Evolutionary conservation across 352 stramenopile species (phyloP), one percentile per base, ranked within the genome.

Genomic region (Plasmopara viticola): DNA sequence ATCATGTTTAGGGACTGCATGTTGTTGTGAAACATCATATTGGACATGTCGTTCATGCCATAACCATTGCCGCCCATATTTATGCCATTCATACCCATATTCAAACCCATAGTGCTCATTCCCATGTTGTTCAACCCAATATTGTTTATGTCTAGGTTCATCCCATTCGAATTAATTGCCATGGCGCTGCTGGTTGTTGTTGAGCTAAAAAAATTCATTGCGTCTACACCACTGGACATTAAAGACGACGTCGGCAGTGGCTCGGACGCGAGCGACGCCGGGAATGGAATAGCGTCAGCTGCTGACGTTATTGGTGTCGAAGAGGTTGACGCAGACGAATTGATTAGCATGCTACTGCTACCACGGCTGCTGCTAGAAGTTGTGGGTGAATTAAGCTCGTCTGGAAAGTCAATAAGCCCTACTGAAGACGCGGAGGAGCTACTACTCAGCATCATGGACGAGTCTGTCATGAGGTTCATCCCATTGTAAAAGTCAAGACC

Each of bases 351-450:
- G 47, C 55, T 58, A 48, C 51, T 62, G 38, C 45, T 53, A 37
- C 46, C 66, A 30, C 40, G 38, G 13, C 46, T 40, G 25, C 49
- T 56, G 28, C 31, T 59, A 18, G 53, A 41, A 7, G 35, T 63
- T 10, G 53, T 81, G 25, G 82, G 77, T 38, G 83, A 88, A 47
- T 94, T 89, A n/a, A 94, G 68, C 45, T 94, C 84, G 33, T 90
- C 84, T 0, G 84, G 84, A 53, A 94, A 92, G 48, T 92, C 84
- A 33, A 94, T 91, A 56, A 91, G 83, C 4, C 73, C 83, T 4
- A 64, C 49, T 5, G 70, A 69, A 6, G 64, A 53, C 6, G 54
- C 45, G 10, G 49, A 47, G 6, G 62, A 51, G 33, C 48, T 56
- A 17, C 61, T 46, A 12, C 52, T 56, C 13, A 85, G 48, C 57